These are phyloP conservation scores for Saccharomycopsis sp. DNA, from an alignment of 805 yeast species.

Conservation along the genomic window DNA sequence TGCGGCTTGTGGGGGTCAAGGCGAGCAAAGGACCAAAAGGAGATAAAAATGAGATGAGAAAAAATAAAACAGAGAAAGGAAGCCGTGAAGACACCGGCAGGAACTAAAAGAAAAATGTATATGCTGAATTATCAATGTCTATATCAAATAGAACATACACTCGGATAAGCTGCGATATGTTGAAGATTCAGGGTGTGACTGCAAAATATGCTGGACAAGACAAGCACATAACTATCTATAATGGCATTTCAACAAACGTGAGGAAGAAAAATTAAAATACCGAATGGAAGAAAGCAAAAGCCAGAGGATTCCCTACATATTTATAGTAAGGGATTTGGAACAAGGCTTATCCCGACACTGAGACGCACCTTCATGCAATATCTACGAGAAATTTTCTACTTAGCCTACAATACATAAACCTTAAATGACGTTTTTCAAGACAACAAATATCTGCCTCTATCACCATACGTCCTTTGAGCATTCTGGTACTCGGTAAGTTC, in stretches of 20 bases:
- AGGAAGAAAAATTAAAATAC: background rate
- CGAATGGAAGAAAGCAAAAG: background rate
- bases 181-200: background rate
- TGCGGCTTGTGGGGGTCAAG: background rate
- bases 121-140: background rate
- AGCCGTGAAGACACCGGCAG: background rate
- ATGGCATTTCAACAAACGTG: background rate
- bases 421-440: background rate
- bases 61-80: background rate
- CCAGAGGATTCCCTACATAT: background rate
- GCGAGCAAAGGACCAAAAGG: background rate
- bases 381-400: background rate
- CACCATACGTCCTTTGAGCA: background rate
- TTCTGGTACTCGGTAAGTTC: background rate
- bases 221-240: background rate
- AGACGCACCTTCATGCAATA: constrained; percentile 1
- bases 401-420: background rate
- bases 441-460: background rate
- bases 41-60: background rate
- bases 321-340: background rate
- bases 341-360: constrained; percentile 1
- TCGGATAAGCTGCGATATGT: background rate
- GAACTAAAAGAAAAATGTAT: background rate
- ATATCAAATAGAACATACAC: background rate
- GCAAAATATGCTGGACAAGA: background rate